These are phyloP conservation scores for Hymenoscyphus albidus DNA, from an alignment of 2,329 filamentous ascomycete genomes.

Conservation along the genomic window DNA sequence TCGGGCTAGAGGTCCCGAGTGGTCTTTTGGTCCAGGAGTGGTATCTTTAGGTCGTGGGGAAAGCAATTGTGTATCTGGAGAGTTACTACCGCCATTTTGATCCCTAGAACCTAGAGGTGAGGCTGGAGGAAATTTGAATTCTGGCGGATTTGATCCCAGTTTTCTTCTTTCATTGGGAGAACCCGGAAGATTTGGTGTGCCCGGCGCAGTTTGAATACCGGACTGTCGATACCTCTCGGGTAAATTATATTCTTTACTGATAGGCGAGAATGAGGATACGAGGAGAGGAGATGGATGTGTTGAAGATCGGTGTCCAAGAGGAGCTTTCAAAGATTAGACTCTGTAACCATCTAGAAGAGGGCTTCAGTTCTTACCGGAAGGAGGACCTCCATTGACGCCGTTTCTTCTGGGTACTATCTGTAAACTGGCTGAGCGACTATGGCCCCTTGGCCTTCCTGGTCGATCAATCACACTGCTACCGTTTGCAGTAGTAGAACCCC, in stretches of 20 bases:
- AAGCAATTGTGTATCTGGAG: slow-evolving; percentile 23
- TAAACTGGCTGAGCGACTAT: slow-evolving; percentile 76
- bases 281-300: slow-evolving; percentile 36
- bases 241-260: slow-evolving; percentile 26
- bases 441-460: slow-evolving; percentile 55
- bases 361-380: slow-evolving; percentile 36
- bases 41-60: slow-evolving; percentile 31
- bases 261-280: slow-evolving; percentile 32
- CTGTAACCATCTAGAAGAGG: neutral
- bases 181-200: slow-evolving; percentile 39
- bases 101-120: slow-evolving; percentile 17
- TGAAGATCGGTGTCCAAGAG: slow-evolving; percentile 34
- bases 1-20: slow-evolving; percentile 56
- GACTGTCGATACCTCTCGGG: slow-evolving; percentile 25
- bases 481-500: slow-evolving; percentile 35
- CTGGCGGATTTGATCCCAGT: slow-evolving; percentile 36
- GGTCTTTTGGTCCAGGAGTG: slow-evolving; percentile 53
- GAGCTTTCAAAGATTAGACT: slow-evolving; percentile 22
- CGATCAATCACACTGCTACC: slow-evolving; percentile 36
- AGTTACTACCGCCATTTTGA: slow-evolving; percentile 11
- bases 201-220: slow-evolving; percentile 36
- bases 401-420: slow-evolving; percentile 61
- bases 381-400: slow-evolving; percentile 38
- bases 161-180: slow-evolving; percentile 36
- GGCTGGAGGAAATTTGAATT: slow-evolving; percentile 54